Conservation (phyloP, 2,329 filamentous ascomycete genomes). For the Penicillium frequentans region DNA sequence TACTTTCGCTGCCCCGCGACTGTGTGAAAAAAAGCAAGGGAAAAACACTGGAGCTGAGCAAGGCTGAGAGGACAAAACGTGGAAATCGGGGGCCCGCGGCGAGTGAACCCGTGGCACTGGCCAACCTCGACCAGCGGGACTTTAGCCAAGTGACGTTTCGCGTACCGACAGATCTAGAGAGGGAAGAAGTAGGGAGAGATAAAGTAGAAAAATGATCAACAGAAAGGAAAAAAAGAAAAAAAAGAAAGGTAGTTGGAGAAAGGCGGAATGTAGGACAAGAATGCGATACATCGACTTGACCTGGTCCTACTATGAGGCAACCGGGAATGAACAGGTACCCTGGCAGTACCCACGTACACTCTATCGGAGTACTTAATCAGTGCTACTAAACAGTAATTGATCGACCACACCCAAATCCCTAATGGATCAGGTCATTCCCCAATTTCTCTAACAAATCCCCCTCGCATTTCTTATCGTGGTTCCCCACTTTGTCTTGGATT, state of each 20-base stretch:
- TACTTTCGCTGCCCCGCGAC: background rate
- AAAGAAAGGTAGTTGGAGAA: background rate
- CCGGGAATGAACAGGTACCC: background rate
- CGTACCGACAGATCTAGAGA: background rate
- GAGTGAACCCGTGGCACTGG: background rate
- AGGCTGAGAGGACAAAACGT: background rate
- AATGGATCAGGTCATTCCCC: background rate
- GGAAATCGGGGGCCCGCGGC: background rate
- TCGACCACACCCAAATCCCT: background rate
- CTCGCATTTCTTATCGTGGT: background rate
- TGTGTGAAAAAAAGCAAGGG: background rate
- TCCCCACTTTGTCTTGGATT: background rate
- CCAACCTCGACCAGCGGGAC: background rate
- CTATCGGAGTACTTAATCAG: background rate
- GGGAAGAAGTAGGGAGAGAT: background rate
- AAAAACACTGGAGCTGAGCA: background rate
- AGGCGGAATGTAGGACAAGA: background rate
- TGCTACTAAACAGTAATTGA: no score
- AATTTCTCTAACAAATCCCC: background rate
- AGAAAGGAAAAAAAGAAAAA: background rate
- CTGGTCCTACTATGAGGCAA: background rate
- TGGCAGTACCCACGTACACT: background rate
- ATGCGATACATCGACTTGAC: constrained; percentile 1
- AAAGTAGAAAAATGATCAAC: background rate
- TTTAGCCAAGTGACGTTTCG: background rate